Base-by-base conservation (phyloP, 805 yeast genomes). In the Alloascoidea hylecoeti region DNA sequence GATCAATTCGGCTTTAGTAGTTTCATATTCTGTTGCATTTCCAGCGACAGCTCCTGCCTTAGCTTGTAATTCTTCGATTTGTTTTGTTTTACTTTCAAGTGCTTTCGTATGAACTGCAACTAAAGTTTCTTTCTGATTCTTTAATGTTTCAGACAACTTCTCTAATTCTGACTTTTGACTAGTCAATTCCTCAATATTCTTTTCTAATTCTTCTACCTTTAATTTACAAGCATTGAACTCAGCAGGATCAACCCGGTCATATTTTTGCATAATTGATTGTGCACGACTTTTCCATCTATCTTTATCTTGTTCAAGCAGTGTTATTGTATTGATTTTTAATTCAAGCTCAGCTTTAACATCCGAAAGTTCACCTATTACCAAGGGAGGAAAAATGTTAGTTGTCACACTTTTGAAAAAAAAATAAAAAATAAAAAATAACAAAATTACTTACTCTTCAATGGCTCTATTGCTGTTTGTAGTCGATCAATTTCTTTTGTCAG, bases 201-300 rank as follows among this genome's bases (percentile, higher is more conserved):
- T 23, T 15, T 40, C 44, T 41, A 57, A 41, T 16, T 43, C 44
- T 15, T 43, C 52, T 17, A 55, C 49, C 38, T 58, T 49, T 6
- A 45, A 53, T 44, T 60, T 58, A 40, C 65, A 47, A 12, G 47
- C 49, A n/a, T 56, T 54, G 41, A 61, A 54, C 42, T 67, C 71
- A 3, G 50, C 61, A 4, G 74, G 72, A 49, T 68, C 73, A 38
- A 67, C 51, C 14, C 68, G 63, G 35, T 66, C 66, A 41, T 61
- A 62, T 38, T 61, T 66, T 39, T 59, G 60, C 43, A 68, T 42
- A 34, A 70, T 53, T 38, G 66, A 69, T 38, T 67, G 67, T 4
- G 73, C 55, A 42, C 75, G 64, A 12, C 55, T 57, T 53, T 71
- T 73, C 75, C 83, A 72, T 16, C 72, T 61, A n/a, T 68, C 69